A percentile compares a stretch with the other conserved stretches of the same genome.
These are phyloP conservation scores for Isabelozyma heimii DNA, from an alignment of 805 yeast species.

Conservation along the genomic window DNA sequence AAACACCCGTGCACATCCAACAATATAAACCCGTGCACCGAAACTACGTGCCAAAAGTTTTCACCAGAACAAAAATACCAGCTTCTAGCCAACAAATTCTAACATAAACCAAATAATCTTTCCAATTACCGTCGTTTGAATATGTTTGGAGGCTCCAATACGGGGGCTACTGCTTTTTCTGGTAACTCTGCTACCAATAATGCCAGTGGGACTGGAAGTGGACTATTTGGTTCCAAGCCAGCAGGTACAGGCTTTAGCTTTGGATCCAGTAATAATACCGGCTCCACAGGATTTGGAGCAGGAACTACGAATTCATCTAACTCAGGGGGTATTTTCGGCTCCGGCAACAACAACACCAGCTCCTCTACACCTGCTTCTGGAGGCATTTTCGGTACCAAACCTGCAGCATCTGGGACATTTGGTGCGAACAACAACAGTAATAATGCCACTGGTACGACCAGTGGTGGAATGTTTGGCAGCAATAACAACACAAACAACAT, in stretches of 20 bases:
- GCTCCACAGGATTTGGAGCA: conserved; percentile 5
- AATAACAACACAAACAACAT: conserved; percentile 6
- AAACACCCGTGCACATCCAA: too few species aligned
- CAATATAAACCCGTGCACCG: background rate
- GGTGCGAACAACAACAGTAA: conserved; percentile 7
- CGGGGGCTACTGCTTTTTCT: conserved; percentile 1
- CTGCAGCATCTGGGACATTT: conserved; percentile 6
- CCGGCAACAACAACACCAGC: background rate
- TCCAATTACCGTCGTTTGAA: background rate
- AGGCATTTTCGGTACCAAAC: conserved; percentile 4
- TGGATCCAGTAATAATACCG: conserved; percentile 2
- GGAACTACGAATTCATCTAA: background rate
- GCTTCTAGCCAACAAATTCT: background rate
- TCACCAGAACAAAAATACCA: background rate
- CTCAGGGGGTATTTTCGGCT: conserved; percentile 17
- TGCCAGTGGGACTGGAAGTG: conserved; percentile 3
- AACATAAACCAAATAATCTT: background rate
- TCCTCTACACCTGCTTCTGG: background rate
- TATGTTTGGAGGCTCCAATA: conserved; percentile 2
- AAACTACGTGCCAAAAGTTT: background rate
- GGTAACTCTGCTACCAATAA: conserved; percentile 5
- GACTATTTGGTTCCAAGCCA: conserved; percentile 6
- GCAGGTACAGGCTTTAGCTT: conserved; percentile 1
- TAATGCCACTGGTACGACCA: conserved; percentile 3
- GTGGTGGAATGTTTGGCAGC: conserved; percentile 19